Evolutionary conservation across 306 rosid species (phyloP), one percentile per base, ranked within the genome.

Genomic region (Gastrolobium bilobum): DNA sequence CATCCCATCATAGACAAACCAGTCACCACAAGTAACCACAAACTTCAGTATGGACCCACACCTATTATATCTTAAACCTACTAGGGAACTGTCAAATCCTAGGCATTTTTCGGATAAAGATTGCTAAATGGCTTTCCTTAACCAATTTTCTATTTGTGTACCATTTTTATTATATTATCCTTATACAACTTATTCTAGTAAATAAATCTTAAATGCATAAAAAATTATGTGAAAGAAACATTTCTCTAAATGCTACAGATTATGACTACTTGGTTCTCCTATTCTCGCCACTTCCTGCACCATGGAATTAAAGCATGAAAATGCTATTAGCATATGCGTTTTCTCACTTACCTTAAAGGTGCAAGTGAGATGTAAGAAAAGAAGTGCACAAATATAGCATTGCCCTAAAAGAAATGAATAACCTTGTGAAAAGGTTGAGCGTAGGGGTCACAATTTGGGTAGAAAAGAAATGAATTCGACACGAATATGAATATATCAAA

Each of bases 1-100:
- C 40, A 63, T 72, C 59, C 35, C 42, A 68, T 44, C 34, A 46
- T 26, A 73, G 65, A 43, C 73, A 62, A 73, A 73, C 31, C 38
- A 7, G 47, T 46, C 64, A 71, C 15, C 71, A 35, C 71, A 71
- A 5, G 61, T 52, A 63, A 80, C 67, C 58, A 30, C 0, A 56
- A 80, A 72, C 63, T 52, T 72, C 51, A 52, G 82, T 70, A 69
- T 70, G 70, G 77, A 31, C 67, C 86, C 73, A 57, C 39, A 31
- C 30, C 66, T 51, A 56, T 76, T 59, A 4, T 26, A n/a, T 52
- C n/a, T 9, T 75, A 13, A 63, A 52, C 73, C 33, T n/a, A 62
- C 50, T 42, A 62, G 39, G 13, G 64, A 53, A 71, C 75, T 39
- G 53, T 35, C 83, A 78, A 78, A 57, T 78, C 76, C 7, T 15